Evolutionary conservation across 495 filamentous ascomycete genomes (phyloP).

Genomic region (Neurospora sp.): DNA sequence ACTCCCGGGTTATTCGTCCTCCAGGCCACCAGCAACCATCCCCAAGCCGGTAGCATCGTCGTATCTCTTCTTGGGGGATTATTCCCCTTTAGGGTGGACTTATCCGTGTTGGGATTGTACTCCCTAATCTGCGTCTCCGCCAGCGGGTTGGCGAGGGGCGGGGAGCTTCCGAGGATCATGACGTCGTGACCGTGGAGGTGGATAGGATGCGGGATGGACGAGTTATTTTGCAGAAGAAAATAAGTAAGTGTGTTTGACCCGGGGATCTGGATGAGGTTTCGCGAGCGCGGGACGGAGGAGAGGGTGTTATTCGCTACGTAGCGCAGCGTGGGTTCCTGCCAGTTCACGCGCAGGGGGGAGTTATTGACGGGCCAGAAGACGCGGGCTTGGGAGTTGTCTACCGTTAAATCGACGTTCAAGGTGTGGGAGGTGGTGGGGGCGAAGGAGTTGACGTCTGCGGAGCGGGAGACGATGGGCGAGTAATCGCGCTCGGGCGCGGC

Average conservation of each 20-base stretch:
- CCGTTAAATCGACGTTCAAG: constrained; percentile 15
- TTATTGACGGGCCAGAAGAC: constrained; percentile 29
- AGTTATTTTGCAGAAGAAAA: constrained; percentile 36
- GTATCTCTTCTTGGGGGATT: constrained; percentile 52
- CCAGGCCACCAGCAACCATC: constrained; percentile 39
- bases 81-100: constrained; percentile 17
- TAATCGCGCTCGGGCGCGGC: constrained; percentile 5
- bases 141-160: constrained; percentile 7
- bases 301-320: constrained; percentile 20
- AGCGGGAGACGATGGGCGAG: constrained; percentile 12
- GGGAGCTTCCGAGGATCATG: constrained; percentile 38
- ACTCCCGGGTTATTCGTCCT: constrained; percentile 30
- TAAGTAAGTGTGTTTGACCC: constrained; percentile 25
- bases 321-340: constrained; percentile 25
- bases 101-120: constrained; percentile 23
- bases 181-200: constrained; percentile 47
- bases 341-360: constrained; percentile 22
- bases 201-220: constrained; percentile 35
- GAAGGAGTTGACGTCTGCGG: constrained; percentile 12
- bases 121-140: constrained; percentile 4
- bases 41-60: constrained; percentile 41
- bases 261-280: constrained; percentile 12
- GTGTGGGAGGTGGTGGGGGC: constrained; percentile 4
- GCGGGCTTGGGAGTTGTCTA: constrained; percentile 13
- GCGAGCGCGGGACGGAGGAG: constrained; percentile 11